Conservation (phyloP, 2,329 filamentous ascomycete genomes). For the Alternaria arbusti region DNA sequence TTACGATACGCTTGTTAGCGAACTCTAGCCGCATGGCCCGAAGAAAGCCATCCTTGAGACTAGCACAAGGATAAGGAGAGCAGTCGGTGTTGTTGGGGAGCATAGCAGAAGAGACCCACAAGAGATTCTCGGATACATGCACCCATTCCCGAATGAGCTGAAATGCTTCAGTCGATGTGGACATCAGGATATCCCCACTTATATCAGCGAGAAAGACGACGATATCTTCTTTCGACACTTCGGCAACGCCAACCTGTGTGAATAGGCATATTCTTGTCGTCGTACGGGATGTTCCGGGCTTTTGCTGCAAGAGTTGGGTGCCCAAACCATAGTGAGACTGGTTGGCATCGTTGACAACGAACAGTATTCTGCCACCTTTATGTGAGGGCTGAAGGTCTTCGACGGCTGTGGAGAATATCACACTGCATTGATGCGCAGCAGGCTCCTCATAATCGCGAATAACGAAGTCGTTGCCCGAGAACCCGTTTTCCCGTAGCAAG, state of each 20-base stretch:
- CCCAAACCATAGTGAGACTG: background rate
- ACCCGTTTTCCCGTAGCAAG: background rate
- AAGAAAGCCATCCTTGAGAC: background rate
- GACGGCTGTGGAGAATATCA: background rate
- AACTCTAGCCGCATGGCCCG: background rate
- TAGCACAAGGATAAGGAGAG: background rate
- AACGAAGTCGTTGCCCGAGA: background rate
- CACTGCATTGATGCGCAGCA: background rate
- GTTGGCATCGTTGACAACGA: background rate
- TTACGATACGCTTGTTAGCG: background rate
- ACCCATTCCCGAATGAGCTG: background rate
- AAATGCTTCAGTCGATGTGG: background rate
- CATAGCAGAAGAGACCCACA: background rate
- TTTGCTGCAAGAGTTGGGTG: background rate
- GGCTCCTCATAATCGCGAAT: background rate
- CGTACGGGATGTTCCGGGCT: background rate
- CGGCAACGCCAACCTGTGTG: background rate
- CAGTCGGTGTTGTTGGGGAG: background rate
- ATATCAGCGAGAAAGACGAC: background rate
- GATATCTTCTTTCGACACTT: background rate
- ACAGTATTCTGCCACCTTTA: background rate
- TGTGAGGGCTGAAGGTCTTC: background rate
- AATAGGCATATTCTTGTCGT: background rate
- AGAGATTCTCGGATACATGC: background rate
- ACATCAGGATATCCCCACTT: background rate